Percentiles rank a stretch among this genome's conserved stretches.
Evolutionary conservation across 139 green algal genomes (phyloP).

Genomic region (Micromonas commoda): DNA sequence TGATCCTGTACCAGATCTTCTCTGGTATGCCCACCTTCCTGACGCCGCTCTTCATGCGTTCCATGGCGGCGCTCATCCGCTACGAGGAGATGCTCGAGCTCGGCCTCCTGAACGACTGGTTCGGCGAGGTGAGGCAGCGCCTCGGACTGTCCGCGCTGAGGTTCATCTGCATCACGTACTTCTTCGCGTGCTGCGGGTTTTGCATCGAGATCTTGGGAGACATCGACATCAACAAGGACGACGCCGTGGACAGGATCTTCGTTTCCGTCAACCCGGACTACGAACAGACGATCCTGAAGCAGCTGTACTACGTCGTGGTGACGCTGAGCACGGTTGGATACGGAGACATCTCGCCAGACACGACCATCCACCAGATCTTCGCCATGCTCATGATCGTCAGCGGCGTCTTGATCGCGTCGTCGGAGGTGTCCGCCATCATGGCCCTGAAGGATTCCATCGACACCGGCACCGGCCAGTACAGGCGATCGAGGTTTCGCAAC

Average conservation of each 20-base stretch:
- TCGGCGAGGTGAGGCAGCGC: neutral
- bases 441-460: neutral
- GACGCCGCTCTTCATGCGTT: neutral
- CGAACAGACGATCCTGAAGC: neutral
- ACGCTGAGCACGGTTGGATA: conserved; percentile 26
- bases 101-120: neutral
- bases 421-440: conserved; percentile 5
- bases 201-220: neutral
- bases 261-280: neutral
- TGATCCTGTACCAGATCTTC: neutral
- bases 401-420: conserved; percentile 7
- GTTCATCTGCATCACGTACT: neutral
- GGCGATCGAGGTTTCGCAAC: neutral
- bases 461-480: neutral
- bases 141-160: neutral
- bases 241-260: neutral
- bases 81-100: neutral
- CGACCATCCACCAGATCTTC: neutral
- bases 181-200: neutral
- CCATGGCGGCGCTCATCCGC: neutral
- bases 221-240: neutral
- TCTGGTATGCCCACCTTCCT: neutral
- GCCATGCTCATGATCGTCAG: conserved; percentile 18
- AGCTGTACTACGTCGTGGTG: conserved; percentile 13
- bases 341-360: conserved; percentile 21